Base-by-base conservation (phyloP, 2,329 filamentous ascomycete genomes). In the Sordariomycetes sp. region DNA sequence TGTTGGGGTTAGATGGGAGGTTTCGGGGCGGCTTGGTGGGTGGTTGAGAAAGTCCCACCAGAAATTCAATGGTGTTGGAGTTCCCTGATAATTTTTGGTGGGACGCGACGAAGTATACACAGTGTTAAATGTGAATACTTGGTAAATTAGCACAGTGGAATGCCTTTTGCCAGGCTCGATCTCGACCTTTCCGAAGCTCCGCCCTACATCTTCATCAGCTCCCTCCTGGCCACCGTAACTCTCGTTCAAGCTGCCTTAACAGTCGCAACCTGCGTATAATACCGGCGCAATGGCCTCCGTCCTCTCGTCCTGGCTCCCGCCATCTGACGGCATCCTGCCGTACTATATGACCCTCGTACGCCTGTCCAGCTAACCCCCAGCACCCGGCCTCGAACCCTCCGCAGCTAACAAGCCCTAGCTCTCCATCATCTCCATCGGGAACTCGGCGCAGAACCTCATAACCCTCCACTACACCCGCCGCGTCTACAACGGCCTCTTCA, bases 381-480 rank as follows among this genome's bases (percentile, higher is more conserved):
- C 40, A 7, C 12, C 46, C 8, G 20, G 20, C 46, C 8, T 22
- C 22, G 8, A 32, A 32, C 43, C n/a, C 20, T 16, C 20, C 11
- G 8, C n/a, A 14, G 46, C 37, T 25, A 53, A 55, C 43, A 20
- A 8, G 10, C 18, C 63, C 5, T 20, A 97, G 93, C 81, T 96
- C 68, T 90, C 90, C 59, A 68, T 91, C 59, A 81, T 95, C 59
- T 90, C 93, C 34, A 79, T 94, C 60, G 87, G 83, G 66, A 99
- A 99, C 78, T 88, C 85, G 40, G 70, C 95, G 53, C 92, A 97
- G 77, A 85, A 89, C 68, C 95, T 96, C 74, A 67, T 76, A 40
- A 95, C 90, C 20, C 79, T 92, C 3, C 79, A 85, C 70, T 95
- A 89, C 74, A 91, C 91, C 8, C 84, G 86, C n/a, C 87, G 90